Percentiles rank a stretch among this genome's conserved stretches.
Evolutionary conservation across 2,329 filamentous ascomycete species (phyloP).

Genomic region (Lecanicillium sp.): DNA sequence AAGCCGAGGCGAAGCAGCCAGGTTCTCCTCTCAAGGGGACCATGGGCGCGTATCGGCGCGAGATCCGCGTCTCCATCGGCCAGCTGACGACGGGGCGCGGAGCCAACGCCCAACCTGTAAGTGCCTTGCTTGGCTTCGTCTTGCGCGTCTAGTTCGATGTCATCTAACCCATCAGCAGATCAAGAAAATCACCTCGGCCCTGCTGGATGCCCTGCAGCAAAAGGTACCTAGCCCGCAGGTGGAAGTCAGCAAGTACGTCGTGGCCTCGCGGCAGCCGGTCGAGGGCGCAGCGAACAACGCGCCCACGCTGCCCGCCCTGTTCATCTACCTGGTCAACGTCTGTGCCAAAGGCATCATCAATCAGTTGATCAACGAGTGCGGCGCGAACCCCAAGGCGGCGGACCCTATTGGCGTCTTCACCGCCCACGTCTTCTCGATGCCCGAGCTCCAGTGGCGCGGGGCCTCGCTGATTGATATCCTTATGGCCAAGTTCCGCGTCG

Average conservation of each 20-base stretch:
- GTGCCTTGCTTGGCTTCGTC: constrained; percentile 16
- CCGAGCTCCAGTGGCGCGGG: constrained; percentile 61
- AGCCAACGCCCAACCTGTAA: constrained; percentile 45
- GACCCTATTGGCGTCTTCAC: constrained; percentile 75
- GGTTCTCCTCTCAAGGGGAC: constrained; percentile 52
- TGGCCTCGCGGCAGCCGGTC: constrained; percentile 37
- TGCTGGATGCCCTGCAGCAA: constrained; percentile 50
- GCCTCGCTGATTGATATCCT: constrained; percentile 73
- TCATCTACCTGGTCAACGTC: constrained; percentile 71
- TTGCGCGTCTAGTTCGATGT: too few relatives aligned
- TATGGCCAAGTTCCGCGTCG: constrained; percentile 73
- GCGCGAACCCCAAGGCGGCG: constrained; percentile 57
- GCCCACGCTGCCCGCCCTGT: constrained; percentile 52
- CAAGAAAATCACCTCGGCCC: constrained; percentile 30
- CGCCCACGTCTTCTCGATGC: constrained; percentile 66
- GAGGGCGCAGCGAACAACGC: constrained; percentile 48
- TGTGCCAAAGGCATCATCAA: constrained; percentile 67
- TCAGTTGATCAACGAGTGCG: constrained; percentile 63
- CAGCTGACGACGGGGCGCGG: constrained; percentile 63
- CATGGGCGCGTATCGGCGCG: constrained; percentile 65
- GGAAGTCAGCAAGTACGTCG: constrained; percentile 50
- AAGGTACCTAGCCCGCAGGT: constrained; percentile 46
- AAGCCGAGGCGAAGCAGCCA: constrained; percentile 46
- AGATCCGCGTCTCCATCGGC: constrained; percentile 65
- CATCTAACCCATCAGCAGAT: constrained; percentile 24